A percentile compares a stretch with the other conserved stretches of the same genome.
Evolutionary conservation across 1,284 basidiomycete species (phyloP).

Genomic region (Polyporus tsugae): DNA sequence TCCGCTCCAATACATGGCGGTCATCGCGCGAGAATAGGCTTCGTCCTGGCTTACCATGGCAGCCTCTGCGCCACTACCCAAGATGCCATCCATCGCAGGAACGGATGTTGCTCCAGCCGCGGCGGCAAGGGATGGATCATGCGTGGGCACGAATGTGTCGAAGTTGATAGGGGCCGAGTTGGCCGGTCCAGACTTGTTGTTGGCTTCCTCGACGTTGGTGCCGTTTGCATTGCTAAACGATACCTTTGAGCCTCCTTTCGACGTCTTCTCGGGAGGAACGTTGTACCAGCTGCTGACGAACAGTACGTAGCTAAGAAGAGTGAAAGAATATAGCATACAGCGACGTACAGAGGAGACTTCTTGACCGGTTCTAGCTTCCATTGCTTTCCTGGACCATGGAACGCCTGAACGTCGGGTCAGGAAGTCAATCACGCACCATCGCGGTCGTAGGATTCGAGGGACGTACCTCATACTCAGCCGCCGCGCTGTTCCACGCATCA

Average conservation of each 20-base stretch:
- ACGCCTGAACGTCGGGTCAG: slow-evolving; percentile 50
- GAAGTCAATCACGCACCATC: slow-evolving; percentile 7
- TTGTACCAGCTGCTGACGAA: slow-evolving; percentile 73
- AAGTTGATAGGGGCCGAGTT: slow-evolving; percentile 73
- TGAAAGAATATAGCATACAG: neutral
- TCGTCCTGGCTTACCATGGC: slow-evolving; percentile 68
- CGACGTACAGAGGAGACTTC: slow-evolving; percentile 72
- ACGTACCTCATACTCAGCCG: slow-evolving; percentile 75
- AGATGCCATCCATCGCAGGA: slow-evolving; percentile 35
- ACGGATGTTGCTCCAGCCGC: slow-evolving; percentile 1
- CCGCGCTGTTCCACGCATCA: slow-evolving; percentile 82
- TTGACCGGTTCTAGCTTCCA: slow-evolving; percentile 77
- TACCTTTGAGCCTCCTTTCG: slow-evolving; percentile 28
- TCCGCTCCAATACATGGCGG: slow-evolving; percentile 83
- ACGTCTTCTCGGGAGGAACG: slow-evolving; percentile 55
- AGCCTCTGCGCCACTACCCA: slow-evolving; percentile 43
- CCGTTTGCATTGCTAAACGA: slow-evolving; percentile 24
- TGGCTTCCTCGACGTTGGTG: slow-evolving; percentile 30
- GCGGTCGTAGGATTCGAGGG: too few species aligned
- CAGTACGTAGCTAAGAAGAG: slow-evolving; percentile 1
- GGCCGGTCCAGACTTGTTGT: slow-evolving; percentile 33
- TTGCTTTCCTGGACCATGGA: slow-evolving; percentile 69
- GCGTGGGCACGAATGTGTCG: slow-evolving; percentile 69
- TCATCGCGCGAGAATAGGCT: slow-evolving; percentile 74
- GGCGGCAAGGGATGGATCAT: slow-evolving; percentile 63